These are phyloP conservation scores for Zygosaccharomyces sapae DNA, from an alignment of 1,139 yeast species.

Conservation along the genomic window DNA sequence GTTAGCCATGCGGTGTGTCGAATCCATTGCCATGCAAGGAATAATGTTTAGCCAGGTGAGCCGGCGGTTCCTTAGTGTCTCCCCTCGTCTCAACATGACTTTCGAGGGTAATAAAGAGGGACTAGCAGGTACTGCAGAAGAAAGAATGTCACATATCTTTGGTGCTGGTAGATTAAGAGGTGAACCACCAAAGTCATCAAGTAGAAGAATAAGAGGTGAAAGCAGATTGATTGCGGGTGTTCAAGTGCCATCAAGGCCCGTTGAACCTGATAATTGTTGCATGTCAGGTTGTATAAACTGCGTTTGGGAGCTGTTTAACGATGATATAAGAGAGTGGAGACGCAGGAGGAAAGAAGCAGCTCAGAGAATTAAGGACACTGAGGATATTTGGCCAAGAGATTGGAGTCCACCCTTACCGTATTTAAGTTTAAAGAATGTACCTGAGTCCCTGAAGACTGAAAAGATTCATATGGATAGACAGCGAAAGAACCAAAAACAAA, in stretches of 20 bases:
- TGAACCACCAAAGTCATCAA: constrained; percentile 48
- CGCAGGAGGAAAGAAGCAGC: constrained; percentile 58
- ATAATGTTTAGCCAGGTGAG: neutral
- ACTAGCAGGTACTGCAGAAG: constrained; percentile 43
- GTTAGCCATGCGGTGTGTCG: neutral
- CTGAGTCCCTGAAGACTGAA: constrained; percentile 34
- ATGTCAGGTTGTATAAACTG: constrained; percentile 97
- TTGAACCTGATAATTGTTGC: constrained; percentile 92
- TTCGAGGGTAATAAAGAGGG: constrained; percentile 48
- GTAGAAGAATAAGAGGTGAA: constrained; percentile 44
- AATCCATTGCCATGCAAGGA: neutral
- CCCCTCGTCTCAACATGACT: constrained; percentile 22
- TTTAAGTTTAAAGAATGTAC: constrained; percentile 41
- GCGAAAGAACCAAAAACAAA: constrained; percentile 24
- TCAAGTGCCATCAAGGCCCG: constrained; percentile 72
- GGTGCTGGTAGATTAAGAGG: constrained; percentile 55
- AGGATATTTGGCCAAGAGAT: constrained; percentile 73
- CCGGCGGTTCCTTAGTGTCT: constrained; percentile 6
- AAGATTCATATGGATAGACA: constrained; percentile 24
- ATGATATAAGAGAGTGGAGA: constrained; percentile 83
- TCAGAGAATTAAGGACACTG: constrained; percentile 43
- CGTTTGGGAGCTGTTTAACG: constrained; percentile 91
- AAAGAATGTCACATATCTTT: constrained; percentile 49
- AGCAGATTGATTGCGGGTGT: constrained; percentile 63
- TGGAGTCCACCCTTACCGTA: constrained; percentile 66